Evolutionary conservation across 306 rosid genomes (phyloP).

Genomic region (Acacia melanoxylon): DNA sequence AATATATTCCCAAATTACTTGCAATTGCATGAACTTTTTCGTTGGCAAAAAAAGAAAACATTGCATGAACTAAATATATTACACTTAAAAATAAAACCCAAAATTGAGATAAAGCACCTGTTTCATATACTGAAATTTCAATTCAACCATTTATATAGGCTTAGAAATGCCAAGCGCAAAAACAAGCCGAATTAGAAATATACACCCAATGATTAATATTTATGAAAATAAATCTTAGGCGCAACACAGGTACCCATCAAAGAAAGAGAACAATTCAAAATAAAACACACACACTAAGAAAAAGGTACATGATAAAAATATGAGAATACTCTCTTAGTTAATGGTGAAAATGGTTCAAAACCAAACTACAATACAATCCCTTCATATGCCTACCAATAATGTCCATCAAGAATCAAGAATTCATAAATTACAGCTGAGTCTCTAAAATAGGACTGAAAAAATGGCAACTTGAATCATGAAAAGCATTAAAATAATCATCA

Average conservation of each 20-base stretch:
- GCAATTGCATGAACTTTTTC: no score
- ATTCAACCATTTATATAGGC: background rate
- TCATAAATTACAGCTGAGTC: conserved; percentile 36
- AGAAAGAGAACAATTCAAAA: background rate
- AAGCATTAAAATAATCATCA: conserved; percentile 74
- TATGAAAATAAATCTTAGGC: background rate
- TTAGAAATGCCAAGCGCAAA: background rate
- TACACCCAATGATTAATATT: no score
- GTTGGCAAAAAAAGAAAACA: no score
- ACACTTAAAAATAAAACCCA: background rate
- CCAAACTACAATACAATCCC: background rate
- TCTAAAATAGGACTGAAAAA: conserved; percentile 55
- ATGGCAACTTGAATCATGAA: conserved; percentile 94
- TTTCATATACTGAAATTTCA: background rate
- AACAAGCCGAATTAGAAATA: background rate
- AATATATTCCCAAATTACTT: background rate
- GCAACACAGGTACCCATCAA: background rate
- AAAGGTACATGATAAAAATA: background rate
- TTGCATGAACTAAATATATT: no score
- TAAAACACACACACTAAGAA: background rate
- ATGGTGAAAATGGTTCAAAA: background rate
- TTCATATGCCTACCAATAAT: background rate
- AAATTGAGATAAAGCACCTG: background rate
- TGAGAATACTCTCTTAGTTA: background rate
- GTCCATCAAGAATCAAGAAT: conserved; percentile 40